Conservation (phyloP, 176 grass and related monocot species). For the Musa itinerans region DNA sequence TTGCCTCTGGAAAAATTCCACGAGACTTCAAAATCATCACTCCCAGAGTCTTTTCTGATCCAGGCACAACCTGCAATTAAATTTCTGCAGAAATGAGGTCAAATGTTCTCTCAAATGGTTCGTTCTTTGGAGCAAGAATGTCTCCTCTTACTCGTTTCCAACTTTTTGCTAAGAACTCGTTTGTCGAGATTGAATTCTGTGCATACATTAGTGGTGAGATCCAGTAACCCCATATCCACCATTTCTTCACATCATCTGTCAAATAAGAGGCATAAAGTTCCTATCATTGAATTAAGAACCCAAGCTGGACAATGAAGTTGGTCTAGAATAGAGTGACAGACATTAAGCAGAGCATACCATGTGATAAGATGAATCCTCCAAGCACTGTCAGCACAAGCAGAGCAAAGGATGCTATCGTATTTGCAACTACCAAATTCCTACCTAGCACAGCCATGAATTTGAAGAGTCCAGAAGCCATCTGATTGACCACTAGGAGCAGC, state of each 20-base stretch:
- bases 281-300: neutral
- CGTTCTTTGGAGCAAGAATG: neutral
- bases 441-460: slow-evolving; percentile 45
- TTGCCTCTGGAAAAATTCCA: slow-evolving; percentile 58
- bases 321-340: neutral
- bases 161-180: slow-evolving; percentile 63
- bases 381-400: slow-evolving; percentile 51
- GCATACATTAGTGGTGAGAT: slow-evolving; percentile 83
- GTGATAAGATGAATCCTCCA: slow-evolving; percentile 57
- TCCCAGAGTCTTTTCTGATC: slow-evolving; percentile 38
- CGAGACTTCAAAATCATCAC: slow-evolving; percentile 37
- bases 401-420: slow-evolving; percentile 52
- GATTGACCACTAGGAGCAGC: slow-evolving; percentile 46
- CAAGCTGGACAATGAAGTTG: no score
- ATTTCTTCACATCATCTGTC: slow-evolving; percentile 69
- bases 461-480: slow-evolving; percentile 53
- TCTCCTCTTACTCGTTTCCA: slow-evolving; percentile 50
- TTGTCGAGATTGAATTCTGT: slow-evolving; percentile 67
- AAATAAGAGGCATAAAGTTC: neutral
- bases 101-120: no score
- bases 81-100: neutral
- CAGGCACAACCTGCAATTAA: neutral
- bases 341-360: slow-evolving; percentile 27
- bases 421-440: slow-evolving; percentile 66
- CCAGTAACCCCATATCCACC: slow-evolving; percentile 99